Base-by-base conservation (phyloP, 148 eudicot species). In the Suaeda aralocaspica region DNA sequence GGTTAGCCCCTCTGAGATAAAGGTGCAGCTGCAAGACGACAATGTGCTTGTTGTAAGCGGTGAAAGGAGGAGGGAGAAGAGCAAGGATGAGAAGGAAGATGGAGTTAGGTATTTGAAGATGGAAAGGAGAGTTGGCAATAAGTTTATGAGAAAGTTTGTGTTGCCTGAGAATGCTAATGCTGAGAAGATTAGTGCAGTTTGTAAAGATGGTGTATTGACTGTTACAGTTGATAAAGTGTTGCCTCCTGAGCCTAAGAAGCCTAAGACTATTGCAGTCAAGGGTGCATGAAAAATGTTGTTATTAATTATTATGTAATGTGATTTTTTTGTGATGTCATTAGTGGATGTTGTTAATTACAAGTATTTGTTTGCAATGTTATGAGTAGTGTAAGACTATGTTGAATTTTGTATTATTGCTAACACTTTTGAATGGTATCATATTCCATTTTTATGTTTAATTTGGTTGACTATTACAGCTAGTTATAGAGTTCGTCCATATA, bases 111-210 rank as follows among this genome's bases (percentile, higher is more conserved):
- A 81, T 28, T 56, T 92, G 69, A 77, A 79, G 41, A 89, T 89
- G 92, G 97, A 92, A 74, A 75, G 97, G 69, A 66, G 96, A 50
- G 55, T 78, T 12, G 96, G 97, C 1, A n/a, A n/a, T n/a, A 89
- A 92, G 73, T 85, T 87, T 15, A 74, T 89, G 89, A 87, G 91
- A 87, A 89, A 86, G 60, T 91, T 91, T 52, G 82, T 67, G 44
- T 34, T 91, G 72, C 94, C 92, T 5, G 97, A 87, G 63, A 87
- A 91, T 68, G 90, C 90, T 0, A 68, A 89, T n/a, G 30, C 62
- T 18, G 97, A 86, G 0, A 41, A 52, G 11, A 79, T 89, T 1
- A 61, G 67, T 25, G 96, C 96, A 0, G 78, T 78, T 52, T 89
- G 89, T 52, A 76, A 86, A 64, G 92, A 92, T 44, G 96, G 97